These are phyloP conservation scores for Pythium scleroteichum DNA, from an alignment of 352 stramenopile genomes.

Conservation along the genomic window DNA sequence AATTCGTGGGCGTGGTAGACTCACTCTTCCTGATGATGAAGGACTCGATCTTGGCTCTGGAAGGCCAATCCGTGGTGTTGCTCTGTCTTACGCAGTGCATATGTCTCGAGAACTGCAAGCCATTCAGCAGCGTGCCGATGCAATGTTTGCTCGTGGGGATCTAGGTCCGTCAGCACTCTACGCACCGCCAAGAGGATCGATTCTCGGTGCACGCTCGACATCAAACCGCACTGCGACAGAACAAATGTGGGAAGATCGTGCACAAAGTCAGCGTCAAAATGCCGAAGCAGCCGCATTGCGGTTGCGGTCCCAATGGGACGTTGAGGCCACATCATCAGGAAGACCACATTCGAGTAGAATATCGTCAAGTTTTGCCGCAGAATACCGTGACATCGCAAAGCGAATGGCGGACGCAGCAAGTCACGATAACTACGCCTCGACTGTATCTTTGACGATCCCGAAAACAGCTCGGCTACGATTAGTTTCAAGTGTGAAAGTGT, in stretches of 20 bases:
- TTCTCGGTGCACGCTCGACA: slow-evolving; percentile 34
- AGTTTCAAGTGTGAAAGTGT: slow-evolving; percentile 71
- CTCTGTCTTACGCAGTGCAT: slow-evolving; percentile 63
- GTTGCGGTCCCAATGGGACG: no score
- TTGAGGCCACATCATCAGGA: not conserved
- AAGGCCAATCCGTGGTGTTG: slow-evolving; percentile 59
- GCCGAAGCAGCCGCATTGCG: slow-evolving; percentile 20
- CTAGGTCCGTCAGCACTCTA: slow-evolving; percentile 48
- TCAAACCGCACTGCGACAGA: slow-evolving; percentile 30
- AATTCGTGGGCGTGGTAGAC: slow-evolving; percentile 18
- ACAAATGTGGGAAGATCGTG: slow-evolving; percentile 67
- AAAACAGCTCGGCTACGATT: slow-evolving; percentile 76
- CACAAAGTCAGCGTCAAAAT: slow-evolving; percentile 47
- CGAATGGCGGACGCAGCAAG: slow-evolving; percentile 68
- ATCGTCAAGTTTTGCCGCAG: slow-evolving; percentile 43
- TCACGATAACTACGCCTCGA: slow-evolving; percentile 79
- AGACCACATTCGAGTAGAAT: slow-evolving; percentile 21
- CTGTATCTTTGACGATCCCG: slow-evolving; percentile 66
- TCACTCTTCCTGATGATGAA: slow-evolving; percentile 21
- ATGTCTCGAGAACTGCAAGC: slow-evolving; percentile 81
- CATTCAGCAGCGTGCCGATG: slow-evolving; percentile 63
- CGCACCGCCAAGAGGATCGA: slow-evolving; percentile 20
- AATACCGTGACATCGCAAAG: slow-evolving; percentile 65
- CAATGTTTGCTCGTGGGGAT: slow-evolving; percentile 74
- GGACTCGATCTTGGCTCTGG: slow-evolving; percentile 10